Evolutionary conservation across 305 asterid genomes (phyloP), one percentile per base, ranked within the genome.

Genomic region (Solanum chacoense): DNA sequence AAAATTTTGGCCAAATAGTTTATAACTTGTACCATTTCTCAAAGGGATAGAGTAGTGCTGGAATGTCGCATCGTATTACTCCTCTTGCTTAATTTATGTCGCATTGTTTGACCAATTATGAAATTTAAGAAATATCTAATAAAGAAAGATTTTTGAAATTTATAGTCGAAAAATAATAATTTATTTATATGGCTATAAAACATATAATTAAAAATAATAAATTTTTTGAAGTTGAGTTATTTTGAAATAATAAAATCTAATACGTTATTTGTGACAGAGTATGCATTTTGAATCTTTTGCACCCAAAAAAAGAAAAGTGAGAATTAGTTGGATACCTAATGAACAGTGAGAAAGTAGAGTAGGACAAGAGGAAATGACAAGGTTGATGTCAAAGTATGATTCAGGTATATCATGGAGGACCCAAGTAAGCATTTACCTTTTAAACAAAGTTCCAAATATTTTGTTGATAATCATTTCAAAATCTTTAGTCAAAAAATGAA

Each of bases 351-450:
- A 42, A 50, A 50, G 22, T 50, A 11, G 87, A 83, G 42, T 83
- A 6, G 73, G 87, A 31, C 73, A 50, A 50, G 73, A 26, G 40
- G 87, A 50, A 83, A 31, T 84, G 87, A 84, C 87, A 84, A 50
- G 12, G 74, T 84, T 84, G 31, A 50, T 83, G 42, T 18, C 86
- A 83, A 83, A 45, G 42, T 40, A 80, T 79, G 85, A 42, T 42
- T 81, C 71, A 42, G 42, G 37, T 83, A 84, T 84, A 84, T 84
- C 45, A 55, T 84, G 87, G 74, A 50, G 74, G 87, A 84, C 87
- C 74, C 87, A 55, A 84, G 73, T 20, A 37, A 55, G 87, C 40
- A 84, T 20, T 55, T 84, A 31, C 87, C 42, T 55, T 55, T 55
- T 50, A 32, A 1, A 1, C 45, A 31, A 55, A 84, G 31, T 84